Evolutionary conservation across 345 rosid species (phyloP).

Genomic region (Diplotaxis tenuifolia): DNA sequence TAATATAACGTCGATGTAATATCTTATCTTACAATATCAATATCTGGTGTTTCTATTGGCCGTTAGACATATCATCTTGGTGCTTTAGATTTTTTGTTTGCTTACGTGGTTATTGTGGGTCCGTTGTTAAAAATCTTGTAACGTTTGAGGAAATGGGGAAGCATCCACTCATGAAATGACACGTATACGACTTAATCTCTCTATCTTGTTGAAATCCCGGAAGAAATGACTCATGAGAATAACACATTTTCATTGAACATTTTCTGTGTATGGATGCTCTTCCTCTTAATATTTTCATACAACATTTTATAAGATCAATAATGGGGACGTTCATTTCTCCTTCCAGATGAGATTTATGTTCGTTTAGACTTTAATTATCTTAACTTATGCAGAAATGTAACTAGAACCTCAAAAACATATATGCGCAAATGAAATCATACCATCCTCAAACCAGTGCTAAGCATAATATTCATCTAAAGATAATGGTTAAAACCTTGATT

Average conservation of each 20-base stretch:
- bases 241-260: too few relatives aligned
- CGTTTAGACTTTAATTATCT: too few relatives aligned
- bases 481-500: neutral
- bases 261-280: too few relatives aligned
- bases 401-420: too few relatives aligned
- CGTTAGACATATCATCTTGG: neutral
- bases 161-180: conserved; percentile 20
- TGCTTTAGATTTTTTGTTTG: conserved; percentile 20
- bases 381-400: too few relatives aligned
- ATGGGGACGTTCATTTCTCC: too few relatives aligned
- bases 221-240: neutral
- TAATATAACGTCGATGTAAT: neutral
- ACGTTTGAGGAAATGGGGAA: neutral
- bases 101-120: conserved; percentile 21
- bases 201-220: conserved; percentile 23
- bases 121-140: neutral
- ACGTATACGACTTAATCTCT: conserved; percentile 10
- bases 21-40: conserved; percentile 29
- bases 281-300: too few relatives aligned
- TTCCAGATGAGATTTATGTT: too few relatives aligned
- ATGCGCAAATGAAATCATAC: too few relatives aligned
- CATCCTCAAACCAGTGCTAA: too few relatives aligned
- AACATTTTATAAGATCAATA: too few relatives aligned
- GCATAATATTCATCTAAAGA: too few relatives aligned
- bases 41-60: conserved; percentile 26